Conservation (phyloP, 495 filamentous ascomycete species). For the Clohesyomyces aquaticus region DNA sequence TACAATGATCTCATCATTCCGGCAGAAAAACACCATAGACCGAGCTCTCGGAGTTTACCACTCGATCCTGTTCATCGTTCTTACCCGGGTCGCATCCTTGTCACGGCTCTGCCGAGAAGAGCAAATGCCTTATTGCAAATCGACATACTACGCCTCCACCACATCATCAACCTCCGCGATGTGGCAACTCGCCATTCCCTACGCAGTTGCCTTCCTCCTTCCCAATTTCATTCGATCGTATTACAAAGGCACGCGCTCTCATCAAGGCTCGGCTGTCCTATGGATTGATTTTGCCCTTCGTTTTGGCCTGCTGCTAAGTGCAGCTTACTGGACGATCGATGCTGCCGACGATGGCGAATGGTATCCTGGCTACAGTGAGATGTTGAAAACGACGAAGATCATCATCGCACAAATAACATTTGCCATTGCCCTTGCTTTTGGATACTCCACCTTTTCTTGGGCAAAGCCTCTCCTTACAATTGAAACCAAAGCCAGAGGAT, state of each 20-base stretch:
- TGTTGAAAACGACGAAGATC: conserved; percentile 73
- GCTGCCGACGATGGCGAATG: conserved; percentile 88
- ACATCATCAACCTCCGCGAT: conserved; percentile 89
- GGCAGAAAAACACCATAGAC: conserved; percentile 63
- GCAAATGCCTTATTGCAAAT: conserved; percentile 95
- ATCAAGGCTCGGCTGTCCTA: conserved; percentile 77
- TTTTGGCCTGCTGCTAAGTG: conserved; percentile 71
- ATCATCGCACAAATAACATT: conserved; percentile 76
- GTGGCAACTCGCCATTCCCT: conserved; percentile 85
- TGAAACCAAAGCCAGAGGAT: conserved; percentile 34
- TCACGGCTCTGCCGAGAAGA: conserved; percentile 96
- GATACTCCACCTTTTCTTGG: conserved; percentile 46
- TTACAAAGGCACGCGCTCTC: conserved; percentile 75
- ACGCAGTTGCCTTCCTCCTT: conserved; percentile 70
- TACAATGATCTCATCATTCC: conserved; percentile 72
- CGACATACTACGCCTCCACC: conserved; percentile 91
- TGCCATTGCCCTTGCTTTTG: conserved; percentile 66
- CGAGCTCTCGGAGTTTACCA: conserved; percentile 78
- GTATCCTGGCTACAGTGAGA: conserved; percentile 63
- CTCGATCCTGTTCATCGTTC: conserved; percentile 76
- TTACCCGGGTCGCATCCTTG: conserved; percentile 82
- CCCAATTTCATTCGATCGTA: conserved; percentile 79
- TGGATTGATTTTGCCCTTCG: conserved; percentile 86
- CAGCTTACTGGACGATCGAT: conserved; percentile 87
- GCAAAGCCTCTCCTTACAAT: conserved; percentile 45